Evolutionary conservation across 805 yeast genomes (phyloP), one percentile per base, ranked within the genome.

Genomic region (Suhomyces vadensis): DNA sequence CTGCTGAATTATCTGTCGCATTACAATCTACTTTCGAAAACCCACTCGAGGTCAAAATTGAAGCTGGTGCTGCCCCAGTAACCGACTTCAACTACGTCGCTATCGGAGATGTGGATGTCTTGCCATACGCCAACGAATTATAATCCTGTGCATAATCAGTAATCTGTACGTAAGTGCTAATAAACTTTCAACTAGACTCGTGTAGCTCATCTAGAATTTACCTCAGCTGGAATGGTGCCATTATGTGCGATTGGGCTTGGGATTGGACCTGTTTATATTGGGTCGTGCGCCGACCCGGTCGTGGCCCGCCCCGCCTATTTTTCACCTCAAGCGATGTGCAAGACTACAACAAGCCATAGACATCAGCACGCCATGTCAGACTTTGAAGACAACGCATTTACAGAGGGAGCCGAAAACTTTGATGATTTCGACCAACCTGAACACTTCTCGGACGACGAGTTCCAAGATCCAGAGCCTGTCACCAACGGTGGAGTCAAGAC

Each of bases 41-140:
- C 52, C 69, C 72, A 37, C 51, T 57, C 31, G 54, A 53, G 13
- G 13, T 64, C 46, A 56, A 63, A 46, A 57, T 71, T 31, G 62
- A 64, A 44, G 65, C 69, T 36, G 61, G 67, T 40, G 60, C 65
- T 39, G 58, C 61, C 37, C 73, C 78, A 60, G 57, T 85, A 49
- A 77, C 76, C 52, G 81, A 81, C 61, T 83, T 83, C 75, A 89
- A 84, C 74, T 83, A 86, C 62, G 94, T 85, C 53, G 97, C 94
- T 51, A 83, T 88, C 50, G 99, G 98, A 71, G 85, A 89, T 68
- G 81, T 85, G 49, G 84, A 82, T 63, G 82, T 81, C 54, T 81
- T 92, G 73, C 97, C 99, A 61, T 86, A 76, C 68, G 84, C 85
- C 59, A 90, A 86, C 68, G 97, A 94, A 75, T 83, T 92, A 71